Evolutionary conservation across 208 protist genomes (phyloP), one percentile per base, ranked within the genome.

Genomic region (Naegleria lovaniensis): DNA sequence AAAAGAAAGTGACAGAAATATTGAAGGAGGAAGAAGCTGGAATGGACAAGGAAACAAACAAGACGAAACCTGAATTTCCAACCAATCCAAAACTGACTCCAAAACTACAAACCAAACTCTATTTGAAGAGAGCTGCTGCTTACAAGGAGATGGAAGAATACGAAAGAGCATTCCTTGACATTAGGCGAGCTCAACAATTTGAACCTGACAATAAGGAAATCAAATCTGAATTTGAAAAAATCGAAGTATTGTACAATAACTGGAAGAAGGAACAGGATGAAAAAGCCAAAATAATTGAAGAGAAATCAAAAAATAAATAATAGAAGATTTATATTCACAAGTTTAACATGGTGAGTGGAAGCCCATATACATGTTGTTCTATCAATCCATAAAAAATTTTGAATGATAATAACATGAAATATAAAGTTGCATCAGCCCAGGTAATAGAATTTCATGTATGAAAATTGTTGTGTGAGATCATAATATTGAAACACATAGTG

Each of bases 131-230:
- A 87, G 33, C 83, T 15, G 40, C 5, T 11, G 83, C 83, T 87
- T 87, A 87, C 40, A 51, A 87, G 41, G 40, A 29, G 41, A 40
- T 40, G 19, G 83, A 87, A 87, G 83, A 87, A 25, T 87, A 36
- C 29, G 83, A 40, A 33, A 87, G 33, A 40, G 33, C 83, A 1
- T 52, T 51, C n/a, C 6, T 51, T n/a, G 83, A 87, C 29, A 33
- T 52, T 5, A 0, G 33, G 29, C 40, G 83, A 87, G 83, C 83
- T 52, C 83, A 51, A 15, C 83, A 87, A 25, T 16, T 87, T 19
- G 41, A 52, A 39, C 83, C 83, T 33, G 41, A 87, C 0, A 41
- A 87, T 33, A 36, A 40, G 15, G 83, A 67, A 67, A 67, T 67
- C 55, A 67, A 67, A 67, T 67, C 6, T 29, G 55, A 67, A 67